These are phyloP conservation scores for Boletus eberwhitei DNA, from an alignment of 768 basidiomycete genomes.

Conservation along the genomic window DNA sequence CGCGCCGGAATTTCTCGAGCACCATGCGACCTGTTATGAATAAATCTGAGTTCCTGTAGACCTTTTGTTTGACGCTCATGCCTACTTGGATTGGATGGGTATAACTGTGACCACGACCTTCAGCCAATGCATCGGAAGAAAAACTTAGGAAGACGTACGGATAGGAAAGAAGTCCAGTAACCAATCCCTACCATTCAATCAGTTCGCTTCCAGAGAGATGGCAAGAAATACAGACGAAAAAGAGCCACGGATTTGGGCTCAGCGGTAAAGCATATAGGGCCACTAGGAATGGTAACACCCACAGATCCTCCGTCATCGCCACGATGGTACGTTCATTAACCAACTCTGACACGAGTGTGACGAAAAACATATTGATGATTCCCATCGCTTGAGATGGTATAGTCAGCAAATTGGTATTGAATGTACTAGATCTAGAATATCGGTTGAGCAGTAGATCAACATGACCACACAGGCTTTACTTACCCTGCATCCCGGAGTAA, in stretches of 20 bases:
- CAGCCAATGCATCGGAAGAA: not conserved
- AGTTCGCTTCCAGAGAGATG: not conserved
- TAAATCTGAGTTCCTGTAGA: not conserved
- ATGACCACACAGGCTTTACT: not conserved
- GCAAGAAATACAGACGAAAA: conserved; percentile 39
- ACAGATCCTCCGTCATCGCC: conserved; percentile 52
- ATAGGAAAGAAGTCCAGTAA: conserved; percentile 44
- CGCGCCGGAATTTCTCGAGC: conserved; percentile 56
- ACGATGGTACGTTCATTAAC: conserved; percentile 54
- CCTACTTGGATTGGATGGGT: conserved; percentile 49
- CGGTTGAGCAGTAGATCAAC: not conserved
- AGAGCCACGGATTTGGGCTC: conserved; percentile 51
- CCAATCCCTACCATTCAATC: conserved; percentile 32
- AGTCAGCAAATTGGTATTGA: conserved; percentile 56
- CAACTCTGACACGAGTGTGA: conserved; percentile 49
- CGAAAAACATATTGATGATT: conserved; percentile 49
- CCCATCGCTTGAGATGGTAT: conserved; percentile 53
- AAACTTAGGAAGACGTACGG: conserved; percentile 29
- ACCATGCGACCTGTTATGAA: conserved; percentile 45
- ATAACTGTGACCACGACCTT: conserved; percentile 28
- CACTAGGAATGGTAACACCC: conserved; percentile 60
- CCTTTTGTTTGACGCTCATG: too few species aligned
- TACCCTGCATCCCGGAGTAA: conserved; percentile 53
- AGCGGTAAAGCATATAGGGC: conserved; percentile 48
- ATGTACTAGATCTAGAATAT: conserved; percentile 49